Evolutionary conservation across 2,329 filamentous ascomycete species (phyloP).

Genomic region (Penicillium sp.): DNA sequence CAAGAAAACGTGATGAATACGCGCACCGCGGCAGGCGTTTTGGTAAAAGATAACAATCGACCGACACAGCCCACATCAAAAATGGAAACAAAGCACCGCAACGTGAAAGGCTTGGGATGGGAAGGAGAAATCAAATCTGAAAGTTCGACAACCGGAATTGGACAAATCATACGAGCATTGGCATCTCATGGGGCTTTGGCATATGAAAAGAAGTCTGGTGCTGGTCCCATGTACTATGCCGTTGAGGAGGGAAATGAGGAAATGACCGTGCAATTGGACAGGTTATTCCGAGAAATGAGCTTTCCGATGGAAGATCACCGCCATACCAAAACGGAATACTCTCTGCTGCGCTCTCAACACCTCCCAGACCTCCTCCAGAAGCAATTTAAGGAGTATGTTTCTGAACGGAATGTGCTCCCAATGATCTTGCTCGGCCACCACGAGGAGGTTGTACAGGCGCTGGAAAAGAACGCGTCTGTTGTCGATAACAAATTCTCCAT

Average conservation of each 20-base stretch:
- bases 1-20: conserved; percentile 6
- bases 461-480: conserved; percentile 3
- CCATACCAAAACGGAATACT: background rate
- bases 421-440: conserved; percentile 8
- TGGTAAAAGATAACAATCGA: background rate
- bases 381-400: background rate
- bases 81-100: background rate
- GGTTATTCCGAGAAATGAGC: background rate
- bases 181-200: conserved; percentile 9
- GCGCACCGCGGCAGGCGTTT: background rate
- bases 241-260: conserved; percentile 7
- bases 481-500: background rate
- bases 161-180: conserved; percentile 10
- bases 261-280: conserved; percentile 11
- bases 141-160: conserved; percentile 8
- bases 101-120: conserved; percentile 6
- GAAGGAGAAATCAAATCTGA: conserved; percentile 17
- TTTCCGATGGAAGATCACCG: background rate
- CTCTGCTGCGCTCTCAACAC: conserved; percentile 5
- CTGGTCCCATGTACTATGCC: conserved; percentile 3
- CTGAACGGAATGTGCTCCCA: background rate
- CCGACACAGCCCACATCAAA: background rate
- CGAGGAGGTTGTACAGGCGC: conserved; percentile 8
- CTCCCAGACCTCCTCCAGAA: background rate
- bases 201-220: background rate